A percentile compares a stretch with the other conserved stretches of the same genome.
These are phyloP conservation scores for Aspergillus heteromorphus DNA, from an alignment of 495 filamentous ascomycete genomes.

Conservation along the genomic window DNA sequence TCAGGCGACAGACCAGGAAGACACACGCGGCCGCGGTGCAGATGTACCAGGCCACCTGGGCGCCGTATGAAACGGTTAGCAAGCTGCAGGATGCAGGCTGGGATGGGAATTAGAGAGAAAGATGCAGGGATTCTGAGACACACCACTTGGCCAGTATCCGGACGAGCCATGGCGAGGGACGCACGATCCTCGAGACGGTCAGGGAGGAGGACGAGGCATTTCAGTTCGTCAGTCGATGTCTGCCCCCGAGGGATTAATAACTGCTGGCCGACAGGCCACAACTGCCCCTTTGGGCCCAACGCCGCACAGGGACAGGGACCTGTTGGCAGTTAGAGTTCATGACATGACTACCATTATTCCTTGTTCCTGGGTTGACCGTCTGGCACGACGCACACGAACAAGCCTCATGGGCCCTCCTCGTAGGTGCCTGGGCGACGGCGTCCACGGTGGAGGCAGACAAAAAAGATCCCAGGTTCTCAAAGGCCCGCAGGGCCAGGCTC, in stretches of 20 bases:
- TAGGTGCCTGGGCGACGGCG: too few relatives aligned
- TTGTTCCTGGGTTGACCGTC: too few relatives aligned
- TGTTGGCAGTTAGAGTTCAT: too few relatives aligned
- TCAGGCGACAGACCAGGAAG: slow-evolving; percentile 14
- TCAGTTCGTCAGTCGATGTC: not conserved
- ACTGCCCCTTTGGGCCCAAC: not conserved
- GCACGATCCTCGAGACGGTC: not conserved
- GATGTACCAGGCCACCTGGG: slow-evolving; percentile 21
- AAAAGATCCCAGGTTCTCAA: too few relatives aligned
- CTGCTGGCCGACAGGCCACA: not conserved
- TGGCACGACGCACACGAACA: too few relatives aligned
- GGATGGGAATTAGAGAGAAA: too few relatives aligned
- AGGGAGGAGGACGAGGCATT: not conserved
- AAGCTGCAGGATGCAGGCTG: not conserved
- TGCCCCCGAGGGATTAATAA: not conserved
- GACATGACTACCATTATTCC: too few relatives aligned
- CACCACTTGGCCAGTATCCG: slow-evolving; percentile 16
- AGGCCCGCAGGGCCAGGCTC: too few relatives aligned
- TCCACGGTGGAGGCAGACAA: too few relatives aligned
- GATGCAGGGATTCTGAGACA: not conserved
- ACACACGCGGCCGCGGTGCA: slow-evolving; percentile 17
- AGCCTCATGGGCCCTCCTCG: too few relatives aligned
- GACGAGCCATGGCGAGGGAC: slow-evolving; percentile 11
- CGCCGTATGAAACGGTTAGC: not conserved
- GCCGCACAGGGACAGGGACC: too few relatives aligned